Conservation (phyloP, 2,329 filamentous ascomycete species). For the Ceratocystis alfenasii region DNA sequence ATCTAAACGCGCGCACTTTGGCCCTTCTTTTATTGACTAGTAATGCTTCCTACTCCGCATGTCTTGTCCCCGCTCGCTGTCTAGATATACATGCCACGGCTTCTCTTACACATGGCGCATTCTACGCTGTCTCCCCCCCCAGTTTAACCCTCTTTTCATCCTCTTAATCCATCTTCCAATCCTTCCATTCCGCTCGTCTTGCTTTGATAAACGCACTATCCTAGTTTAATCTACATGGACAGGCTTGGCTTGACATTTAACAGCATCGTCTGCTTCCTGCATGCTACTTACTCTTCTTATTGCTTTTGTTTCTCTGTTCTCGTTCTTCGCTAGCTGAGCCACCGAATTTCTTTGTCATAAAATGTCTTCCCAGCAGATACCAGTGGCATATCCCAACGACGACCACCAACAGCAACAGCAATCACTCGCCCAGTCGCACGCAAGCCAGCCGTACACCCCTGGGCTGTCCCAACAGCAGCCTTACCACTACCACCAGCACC, state of each 20-base stretch:
- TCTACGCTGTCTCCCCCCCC: too few species aligned
- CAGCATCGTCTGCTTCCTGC: slow-evolving; percentile 3
- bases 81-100: not conserved
- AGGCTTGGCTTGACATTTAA: not conserved
- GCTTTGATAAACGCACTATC: not conserved
- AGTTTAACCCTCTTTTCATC: not conserved
- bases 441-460: too few species aligned
- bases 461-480: too few species aligned
- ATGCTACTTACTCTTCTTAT: not conserved
- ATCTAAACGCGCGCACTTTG: not conserved
- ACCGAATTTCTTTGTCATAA: not conserved
- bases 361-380: slow-evolving; percentile 4
- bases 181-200: not conserved
- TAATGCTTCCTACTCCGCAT: not conserved
- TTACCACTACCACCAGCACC: too few species aligned
- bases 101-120: not conserved
- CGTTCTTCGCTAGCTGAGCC: not conserved
- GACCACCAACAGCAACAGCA: not conserved
- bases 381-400: not conserved
- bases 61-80: not conserved
- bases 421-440: not conserved
- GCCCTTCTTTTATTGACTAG: not conserved
- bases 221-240: not conserved
- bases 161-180: not conserved
- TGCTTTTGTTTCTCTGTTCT: slow-evolving; percentile 14